Evolutionary conservation across 768 basidiomycete genomes (phyloP).

Genomic region (Leccinellum rugosiceps): DNA sequence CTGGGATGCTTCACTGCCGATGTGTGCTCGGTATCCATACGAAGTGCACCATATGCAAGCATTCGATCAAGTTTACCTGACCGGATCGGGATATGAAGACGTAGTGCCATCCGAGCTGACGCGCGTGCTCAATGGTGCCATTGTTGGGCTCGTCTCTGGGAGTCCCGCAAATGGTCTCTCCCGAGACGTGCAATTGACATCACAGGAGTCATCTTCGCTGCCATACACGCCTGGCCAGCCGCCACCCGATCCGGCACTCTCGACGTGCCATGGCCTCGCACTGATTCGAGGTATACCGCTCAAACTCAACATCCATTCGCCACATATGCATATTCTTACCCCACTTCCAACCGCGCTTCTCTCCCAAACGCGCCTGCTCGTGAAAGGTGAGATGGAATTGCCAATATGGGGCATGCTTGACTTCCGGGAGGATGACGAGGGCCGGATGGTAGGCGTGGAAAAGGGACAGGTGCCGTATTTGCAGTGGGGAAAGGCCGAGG

Average conservation of each 20-base stretch:
- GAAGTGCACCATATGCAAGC: slow-evolving; percentile 58
- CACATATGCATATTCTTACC: slow-evolving; percentile 70
- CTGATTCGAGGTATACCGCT: slow-evolving; percentile 54
- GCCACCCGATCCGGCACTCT: slow-evolving; percentile 55
- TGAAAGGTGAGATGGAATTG: slow-evolving; percentile 87
- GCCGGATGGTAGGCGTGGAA: slow-evolving; percentile 46
- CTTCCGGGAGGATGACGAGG: slow-evolving; percentile 42
- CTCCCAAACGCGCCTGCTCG: slow-evolving; percentile 35
- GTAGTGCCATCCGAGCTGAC: slow-evolving; percentile 66
- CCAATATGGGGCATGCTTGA: slow-evolving; percentile 89
- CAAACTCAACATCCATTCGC: slow-evolving; percentile 28
- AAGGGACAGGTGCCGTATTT: slow-evolving; percentile 70
- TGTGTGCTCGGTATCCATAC: slow-evolving; percentile 70
- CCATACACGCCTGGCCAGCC: slow-evolving; percentile 58
- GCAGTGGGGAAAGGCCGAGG: slow-evolving; percentile 70
- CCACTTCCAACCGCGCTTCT: slow-evolving; percentile 59
- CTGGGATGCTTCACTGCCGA: slow-evolving; percentile 70
- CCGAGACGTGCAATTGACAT: neutral
- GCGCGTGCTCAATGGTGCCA: slow-evolving; percentile 71
- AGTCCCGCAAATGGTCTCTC: neutral
- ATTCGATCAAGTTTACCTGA: slow-evolving; percentile 62
- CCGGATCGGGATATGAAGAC: slow-evolving; percentile 76
- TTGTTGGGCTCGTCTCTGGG: slow-evolving; percentile 68
- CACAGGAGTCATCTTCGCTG: slow-evolving; percentile 21
- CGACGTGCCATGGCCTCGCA: slow-evolving; percentile 72